phyloP scores from a whole-genome alignment of 306 rosid genomes.

The Pterocarpus macrocarpus region DNA sequence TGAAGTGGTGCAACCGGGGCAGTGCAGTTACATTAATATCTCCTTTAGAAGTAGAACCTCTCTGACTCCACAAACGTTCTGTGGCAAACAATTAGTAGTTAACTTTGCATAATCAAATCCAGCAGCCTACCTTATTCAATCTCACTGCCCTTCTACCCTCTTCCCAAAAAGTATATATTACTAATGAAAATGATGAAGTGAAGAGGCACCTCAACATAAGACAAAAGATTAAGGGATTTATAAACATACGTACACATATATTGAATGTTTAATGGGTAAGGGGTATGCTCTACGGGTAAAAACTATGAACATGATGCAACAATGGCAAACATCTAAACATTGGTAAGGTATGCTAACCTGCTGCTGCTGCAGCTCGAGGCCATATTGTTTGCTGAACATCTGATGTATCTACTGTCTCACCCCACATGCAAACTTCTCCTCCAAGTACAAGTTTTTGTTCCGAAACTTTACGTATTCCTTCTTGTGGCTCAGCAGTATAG shows the following conservation, averaged over 20 bases:
- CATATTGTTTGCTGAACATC: slow-evolving; percentile 92
- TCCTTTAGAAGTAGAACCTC: slow-evolving; percentile 48
- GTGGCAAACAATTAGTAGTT: slow-evolving; percentile 31
- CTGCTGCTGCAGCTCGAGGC: slow-evolving; percentile 99
- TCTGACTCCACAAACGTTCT: slow-evolving; percentile 93
- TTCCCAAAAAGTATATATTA: slow-evolving; percentile 5
- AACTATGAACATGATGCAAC: neutral
- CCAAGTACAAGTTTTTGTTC: slow-evolving; percentile 85
- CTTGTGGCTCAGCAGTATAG: slow-evolving; percentile 84
- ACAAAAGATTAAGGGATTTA: neutral
- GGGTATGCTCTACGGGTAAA: neutral
- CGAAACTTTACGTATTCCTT: slow-evolving; percentile 67
- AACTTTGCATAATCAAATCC: slow-evolving; percentile 34
- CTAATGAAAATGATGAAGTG: slow-evolving; percentile 20
- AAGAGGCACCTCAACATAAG: slow-evolving; percentile 19
- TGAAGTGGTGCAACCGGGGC: slow-evolving; percentile 80
- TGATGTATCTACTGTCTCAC: slow-evolving; percentile 81
- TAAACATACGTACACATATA: neutral
- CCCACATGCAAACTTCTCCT: slow-evolving; percentile 99
- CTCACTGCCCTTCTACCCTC: neutral
- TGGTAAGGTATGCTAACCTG: slow-evolving; percentile 63
- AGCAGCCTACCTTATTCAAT: neutral
- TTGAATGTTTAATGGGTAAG: neutral
- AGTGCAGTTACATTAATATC: slow-evolving; percentile 55
- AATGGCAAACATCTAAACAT: neutral